Conservation (phyloP, 805 yeast genomes). For the Metschnikowia baotianmanensis region DNA sequence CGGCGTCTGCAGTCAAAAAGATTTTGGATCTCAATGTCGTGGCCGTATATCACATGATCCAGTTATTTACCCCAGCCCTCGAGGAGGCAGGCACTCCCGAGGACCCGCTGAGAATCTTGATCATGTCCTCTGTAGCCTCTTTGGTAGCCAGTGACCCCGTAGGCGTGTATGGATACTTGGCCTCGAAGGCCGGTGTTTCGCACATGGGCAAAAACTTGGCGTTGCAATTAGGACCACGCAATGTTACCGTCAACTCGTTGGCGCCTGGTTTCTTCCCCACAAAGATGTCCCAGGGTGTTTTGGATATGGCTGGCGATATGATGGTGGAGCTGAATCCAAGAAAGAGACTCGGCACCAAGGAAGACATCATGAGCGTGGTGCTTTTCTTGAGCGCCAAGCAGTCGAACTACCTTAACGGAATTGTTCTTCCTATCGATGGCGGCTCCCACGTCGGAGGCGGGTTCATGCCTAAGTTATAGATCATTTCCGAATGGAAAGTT, state of each 20-base stretch:
- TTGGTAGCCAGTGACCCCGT: conserved; percentile 42
- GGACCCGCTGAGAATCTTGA: conserved; percentile 63
- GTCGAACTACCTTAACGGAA: conserved; percentile 63
- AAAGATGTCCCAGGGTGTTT: conserved; percentile 67
- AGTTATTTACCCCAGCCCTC: conserved; percentile 58
- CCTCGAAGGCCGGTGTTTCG: conserved; percentile 73
- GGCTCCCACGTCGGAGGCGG: conserved; percentile 46
- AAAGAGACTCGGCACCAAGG: conserved; percentile 57
- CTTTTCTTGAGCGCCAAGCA: conserved; percentile 55
- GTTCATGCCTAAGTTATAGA: conserved; percentile 17
- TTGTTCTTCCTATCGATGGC: conserved; percentile 68
- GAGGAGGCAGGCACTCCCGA: conserved; percentile 47
- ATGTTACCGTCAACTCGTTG: conserved; percentile 65
- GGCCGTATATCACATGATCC: conserved; percentile 67
- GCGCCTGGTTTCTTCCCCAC: conserved; percentile 81
- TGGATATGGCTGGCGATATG: conserved; percentile 48
- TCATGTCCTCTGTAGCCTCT: conserved; percentile 68
- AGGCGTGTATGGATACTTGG: conserved; percentile 68
- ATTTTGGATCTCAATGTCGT: conserved; percentile 61
- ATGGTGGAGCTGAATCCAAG: conserved; percentile 56
- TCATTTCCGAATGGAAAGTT: neutral
- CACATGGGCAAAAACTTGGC: conserved; percentile 67
- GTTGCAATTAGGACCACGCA: conserved; percentile 59
- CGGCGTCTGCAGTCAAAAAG: conserved; percentile 59
- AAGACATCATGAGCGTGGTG: conserved; percentile 55